Evolutionary conservation across 1,284 basidiomycete genomes (phyloP), one percentile per base, ranked within the genome.

Genomic region (Malassezia globosa): DNA sequence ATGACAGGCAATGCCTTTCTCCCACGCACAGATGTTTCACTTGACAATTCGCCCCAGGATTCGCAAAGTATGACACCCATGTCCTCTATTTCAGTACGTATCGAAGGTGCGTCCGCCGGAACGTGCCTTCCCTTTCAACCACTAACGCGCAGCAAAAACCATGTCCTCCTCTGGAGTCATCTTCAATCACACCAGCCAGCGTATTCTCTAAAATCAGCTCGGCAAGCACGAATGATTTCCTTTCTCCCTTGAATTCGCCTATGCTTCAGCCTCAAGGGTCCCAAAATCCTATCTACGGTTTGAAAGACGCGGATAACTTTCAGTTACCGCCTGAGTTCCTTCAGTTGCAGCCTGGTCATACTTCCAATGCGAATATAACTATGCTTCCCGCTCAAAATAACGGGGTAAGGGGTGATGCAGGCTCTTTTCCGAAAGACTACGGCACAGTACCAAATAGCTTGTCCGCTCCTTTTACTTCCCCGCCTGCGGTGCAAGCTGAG

Each of bases 211-310:
- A 64, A 25, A 56, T 60, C 26, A 68, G 64, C 48, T 58, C 60
- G 19, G 55, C 66, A 11, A 68, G 72, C 42, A 66, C 72, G 21
- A 72, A 66, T 45, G 76, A 77, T 27, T 76, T 77, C 62, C 78
- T 80, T 61, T 78, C 78, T 3, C 79, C 79, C 1, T 64, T 80
- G 33, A 77, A 77, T 1, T 79, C 78, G 5, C 79, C 79, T 0
- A 79, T 79, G 1, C 72, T 80, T 5, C 74, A 75, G 33, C 77
- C 78, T 1, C 61, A 69, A 11, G 29, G 29, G 16, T 51, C 60
- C 23, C 57, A 53, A 19, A 60, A 55, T 29, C 48, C 72, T n/a
- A 39, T 44, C 14, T 44, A 34, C 25, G 22, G 27, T 5, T 22
- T 35, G 36, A 19, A 19, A 8, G 48, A 44, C 1, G 10, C 24